A percentile compares a stretch with the other conserved stretches of the same genome.
phyloP scores from a whole-genome alignment of 495 filamentous ascomycete genomes.

The Tuber brumale region DNA sequence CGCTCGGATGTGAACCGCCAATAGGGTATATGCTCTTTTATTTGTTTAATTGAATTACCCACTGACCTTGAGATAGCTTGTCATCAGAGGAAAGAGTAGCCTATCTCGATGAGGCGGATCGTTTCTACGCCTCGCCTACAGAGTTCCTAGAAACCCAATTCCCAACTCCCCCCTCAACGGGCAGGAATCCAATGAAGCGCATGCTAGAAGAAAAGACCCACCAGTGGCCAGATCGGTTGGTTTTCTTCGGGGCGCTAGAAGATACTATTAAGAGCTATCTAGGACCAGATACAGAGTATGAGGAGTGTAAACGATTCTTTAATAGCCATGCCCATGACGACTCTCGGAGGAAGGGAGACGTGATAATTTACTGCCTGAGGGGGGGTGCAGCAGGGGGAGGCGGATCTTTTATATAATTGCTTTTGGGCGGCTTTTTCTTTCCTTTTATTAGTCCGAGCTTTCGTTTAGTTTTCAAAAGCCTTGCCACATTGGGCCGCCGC shows the following conservation, averaged over 20 bases:
- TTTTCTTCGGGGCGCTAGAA: slow-evolving; percentile 53
- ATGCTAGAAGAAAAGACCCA: slow-evolving; percentile 27
- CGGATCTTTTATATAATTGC: neutral
- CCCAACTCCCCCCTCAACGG: slow-evolving; percentile 24
- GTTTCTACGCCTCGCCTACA: slow-evolving; percentile 67
- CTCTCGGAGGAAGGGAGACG: slow-evolving; percentile 71
- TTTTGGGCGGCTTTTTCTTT: neutral
- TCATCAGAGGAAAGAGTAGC: slow-evolving; percentile 50
- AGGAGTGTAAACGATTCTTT: slow-evolving; percentile 63
- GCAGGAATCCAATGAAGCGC: slow-evolving; percentile 30
- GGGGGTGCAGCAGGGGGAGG: neutral
- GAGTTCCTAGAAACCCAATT: slow-evolving; percentile 52
- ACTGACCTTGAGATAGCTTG: slow-evolving; percentile 45
- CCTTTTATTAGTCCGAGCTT: neutral
- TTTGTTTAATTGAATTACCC: neutral
- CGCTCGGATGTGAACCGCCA: slow-evolving; percentile 86
- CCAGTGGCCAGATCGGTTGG: slow-evolving; percentile 51
- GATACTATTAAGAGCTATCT: slow-evolving; percentile 47
- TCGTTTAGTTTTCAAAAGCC: neutral
- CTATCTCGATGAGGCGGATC: slow-evolving; percentile 85
- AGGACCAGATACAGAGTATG: slow-evolving; percentile 51
- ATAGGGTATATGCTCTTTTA: slow-evolving; percentile 43
- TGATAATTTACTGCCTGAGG: slow-evolving; percentile 70
- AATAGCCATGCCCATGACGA: slow-evolving; percentile 88
- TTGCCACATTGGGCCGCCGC: neutral